Base-by-base conservation (phyloP, 139 green algal species). In the Choricystis sp. region DNA sequence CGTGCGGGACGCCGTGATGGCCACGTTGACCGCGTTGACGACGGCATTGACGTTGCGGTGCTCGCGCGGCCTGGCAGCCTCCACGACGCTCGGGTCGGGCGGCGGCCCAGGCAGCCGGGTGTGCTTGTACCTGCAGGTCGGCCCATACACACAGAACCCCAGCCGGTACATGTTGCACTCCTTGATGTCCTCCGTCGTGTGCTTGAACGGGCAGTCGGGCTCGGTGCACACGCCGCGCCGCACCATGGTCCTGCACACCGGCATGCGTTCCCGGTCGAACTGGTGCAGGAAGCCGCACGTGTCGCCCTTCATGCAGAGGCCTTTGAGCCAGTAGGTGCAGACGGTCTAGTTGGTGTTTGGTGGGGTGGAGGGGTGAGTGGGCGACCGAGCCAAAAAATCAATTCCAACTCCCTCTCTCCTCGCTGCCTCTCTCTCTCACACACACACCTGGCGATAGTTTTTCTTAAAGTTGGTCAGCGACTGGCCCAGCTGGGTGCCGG, bases 111-210 rank as follows among this genome's bases (percentile, higher is more conserved):
- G 68, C 62, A 78, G 67, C 59, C 83, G 86, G 25, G 76, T 83
- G 80, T 98, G 91, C 61, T 89, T 86, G 78, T 95, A 98, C 0
- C 91, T 72, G 72, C 91, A 98, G 29, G 72, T 68, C 4, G 84
- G 82, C 14, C 91, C 91, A 70, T 96, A 95, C 31, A 97, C 94
- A 73, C 91, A 98, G 72, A 97, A 96, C 14, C 91, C 91, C 19
- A 97, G 79, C 63, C 86, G 88, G 80, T 94, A 98, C 91, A 97
- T 97, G 79, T 98, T 96, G 78, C 91, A 98, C 72, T 96, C 90
- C 71, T 98, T 98, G 52, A 98, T 85, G 27, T 96, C 88, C 3
- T 96, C 91, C 26, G 81, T 69, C 29, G 75, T 82, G 77, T 97
- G 90, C 77, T 97, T 97, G 83, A 88, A 97, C 16, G 82, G 81